Percentiles rank a stretch among this genome's conserved stretches.
These are phyloP conservation scores for Nematocida sp. DNA, from an alignment of 371 early-diverging fungal species.

Conservation along the genomic window DNA sequence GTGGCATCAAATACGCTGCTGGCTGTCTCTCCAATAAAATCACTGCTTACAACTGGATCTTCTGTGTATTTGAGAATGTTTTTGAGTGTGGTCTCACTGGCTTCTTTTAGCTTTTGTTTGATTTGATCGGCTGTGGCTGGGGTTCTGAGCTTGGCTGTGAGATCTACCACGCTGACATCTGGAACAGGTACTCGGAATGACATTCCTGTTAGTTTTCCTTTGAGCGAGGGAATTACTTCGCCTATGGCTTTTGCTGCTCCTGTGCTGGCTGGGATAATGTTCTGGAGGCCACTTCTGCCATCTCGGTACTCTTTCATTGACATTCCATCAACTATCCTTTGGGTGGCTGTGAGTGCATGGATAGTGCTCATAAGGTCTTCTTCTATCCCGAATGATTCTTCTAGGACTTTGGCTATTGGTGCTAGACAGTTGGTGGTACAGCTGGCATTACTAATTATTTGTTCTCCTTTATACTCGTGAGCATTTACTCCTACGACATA, in stretches of 20 bases:
- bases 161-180: constrained; percentile 94
- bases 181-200: constrained; percentile 83
- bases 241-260: constrained; percentile 98
- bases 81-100: constrained; percentile 73
- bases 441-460: constrained; percentile 90
- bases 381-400: constrained; percentile 80
- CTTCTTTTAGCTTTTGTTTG: constrained; percentile 52
- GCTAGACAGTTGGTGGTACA: constrained; percentile 99
- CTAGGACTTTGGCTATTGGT: constrained; percentile 88
- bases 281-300: constrained; percentile 86
- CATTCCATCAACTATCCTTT: constrained; percentile 96
- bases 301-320: constrained; percentile 89
- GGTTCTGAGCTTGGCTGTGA: constrained; percentile 81
- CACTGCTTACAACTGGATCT: constrained; percentile 89
- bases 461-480: constrained; percentile 74
- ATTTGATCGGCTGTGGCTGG: constrained; percentile 67
- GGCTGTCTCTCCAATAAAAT: constrained; percentile 80
- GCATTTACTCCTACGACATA: constrained; percentile 80
- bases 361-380: constrained; percentile 88
- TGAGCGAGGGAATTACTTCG: constrained; percentile 86
- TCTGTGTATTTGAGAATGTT: constrained; percentile 86
- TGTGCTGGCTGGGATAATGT: constrained; percentile 97
- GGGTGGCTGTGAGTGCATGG: constrained; percentile 94
- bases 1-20: constrained; percentile 88
- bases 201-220: constrained; percentile 95